These are phyloP conservation scores for Eucalyptus tenuipes DNA, from an alignment of 345 rosid species.

Conservation along the genomic window DNA sequence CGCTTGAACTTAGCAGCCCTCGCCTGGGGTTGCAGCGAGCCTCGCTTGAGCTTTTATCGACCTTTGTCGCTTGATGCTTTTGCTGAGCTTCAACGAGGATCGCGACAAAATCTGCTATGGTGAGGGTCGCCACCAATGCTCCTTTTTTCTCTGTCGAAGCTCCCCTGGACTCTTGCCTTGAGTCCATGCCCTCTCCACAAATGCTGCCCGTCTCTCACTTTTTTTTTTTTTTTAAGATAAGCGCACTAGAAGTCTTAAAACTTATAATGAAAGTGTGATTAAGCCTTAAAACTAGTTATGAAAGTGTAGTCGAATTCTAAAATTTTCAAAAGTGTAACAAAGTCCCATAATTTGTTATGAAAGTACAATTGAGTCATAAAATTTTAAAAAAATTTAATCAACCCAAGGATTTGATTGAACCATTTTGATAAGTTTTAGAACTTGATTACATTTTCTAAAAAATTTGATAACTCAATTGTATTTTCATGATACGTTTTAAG, in stretches of 20 bases:
- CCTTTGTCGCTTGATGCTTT: accelerated
- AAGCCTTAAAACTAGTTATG: accelerated
- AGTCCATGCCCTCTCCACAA: too few species aligned
- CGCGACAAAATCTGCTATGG: accelerated
- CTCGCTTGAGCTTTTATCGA: accelerated
- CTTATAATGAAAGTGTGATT: accelerated
- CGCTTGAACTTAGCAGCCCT: background rate
- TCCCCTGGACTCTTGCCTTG: too few species aligned
- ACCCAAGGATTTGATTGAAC: accelerated
- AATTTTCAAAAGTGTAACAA: accelerated
- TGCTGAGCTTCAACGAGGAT: accelerated
- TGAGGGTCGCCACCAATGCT: background rate
- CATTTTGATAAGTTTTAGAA: accelerated
- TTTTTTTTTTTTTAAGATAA: too few species aligned
- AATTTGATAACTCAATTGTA: accelerated
- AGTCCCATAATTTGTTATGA: accelerated
- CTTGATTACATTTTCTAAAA: accelerated
- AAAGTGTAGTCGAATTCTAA: accelerated
- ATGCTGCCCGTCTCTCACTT: accelerated
- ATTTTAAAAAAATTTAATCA: accelerated
- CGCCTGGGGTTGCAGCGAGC: accelerated
- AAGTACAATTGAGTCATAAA: accelerated
- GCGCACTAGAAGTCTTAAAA: accelerated
- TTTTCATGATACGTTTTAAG: accelerated
- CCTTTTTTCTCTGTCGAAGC: accelerated